Percentiles rank a stretch among this genome's conserved stretches.
These are phyloP conservation scores for Starmerella tilneyi DNA, from an alignment of 805 yeast genomes.

Conservation along the genomic window DNA sequence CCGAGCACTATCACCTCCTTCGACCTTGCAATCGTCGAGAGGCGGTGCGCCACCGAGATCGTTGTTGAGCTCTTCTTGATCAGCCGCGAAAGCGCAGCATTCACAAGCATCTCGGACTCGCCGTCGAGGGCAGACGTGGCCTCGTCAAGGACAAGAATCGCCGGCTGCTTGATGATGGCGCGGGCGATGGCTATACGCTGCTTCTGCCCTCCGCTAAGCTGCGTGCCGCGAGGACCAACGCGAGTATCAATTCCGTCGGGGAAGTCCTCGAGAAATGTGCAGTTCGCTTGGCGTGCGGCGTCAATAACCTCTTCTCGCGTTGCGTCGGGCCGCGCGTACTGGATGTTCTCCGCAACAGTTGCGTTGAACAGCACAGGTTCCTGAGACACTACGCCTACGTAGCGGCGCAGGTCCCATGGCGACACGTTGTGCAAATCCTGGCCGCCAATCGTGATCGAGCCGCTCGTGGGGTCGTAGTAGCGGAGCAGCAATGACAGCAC, in stretches of 20 bases:
- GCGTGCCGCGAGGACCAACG: conserved; percentile 81
- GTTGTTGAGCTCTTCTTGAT: conserved; percentile 49
- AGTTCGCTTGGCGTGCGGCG: conserved; percentile 63
- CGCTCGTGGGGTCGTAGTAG: conserved; percentile 68
- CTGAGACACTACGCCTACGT: conserved; percentile 84
- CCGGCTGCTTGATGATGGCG: conserved; percentile 67
- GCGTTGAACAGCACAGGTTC: conserved; percentile 87
- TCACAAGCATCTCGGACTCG: conserved; percentile 75
- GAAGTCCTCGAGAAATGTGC: conserved; percentile 60
- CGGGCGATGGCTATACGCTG: conserved; percentile 88
- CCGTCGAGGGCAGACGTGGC: conserved; percentile 92
- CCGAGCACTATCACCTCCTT: conserved; percentile 72
- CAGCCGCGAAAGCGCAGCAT: conserved; percentile 53
- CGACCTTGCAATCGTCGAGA: conserved; percentile 77
- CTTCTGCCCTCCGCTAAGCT: conserved; percentile 89
- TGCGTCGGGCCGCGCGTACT: conserved; percentile 56
- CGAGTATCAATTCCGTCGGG: conserved; percentile 74
- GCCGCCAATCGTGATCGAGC: conserved; percentile 55
- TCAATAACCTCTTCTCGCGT: conserved; percentile 50
- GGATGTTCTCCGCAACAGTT: conserved; percentile 68
- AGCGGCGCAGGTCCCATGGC: conserved; percentile 59
- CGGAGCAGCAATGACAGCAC: conserved; percentile 68
- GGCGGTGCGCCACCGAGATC: conserved; percentile 83
- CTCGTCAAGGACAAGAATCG: conserved; percentile 77
- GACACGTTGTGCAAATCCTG: conserved; percentile 54